These are phyloP conservation scores for Yamadazyma olivae DNA, from an alignment of 805 yeast species.

Conservation along the genomic window DNA sequence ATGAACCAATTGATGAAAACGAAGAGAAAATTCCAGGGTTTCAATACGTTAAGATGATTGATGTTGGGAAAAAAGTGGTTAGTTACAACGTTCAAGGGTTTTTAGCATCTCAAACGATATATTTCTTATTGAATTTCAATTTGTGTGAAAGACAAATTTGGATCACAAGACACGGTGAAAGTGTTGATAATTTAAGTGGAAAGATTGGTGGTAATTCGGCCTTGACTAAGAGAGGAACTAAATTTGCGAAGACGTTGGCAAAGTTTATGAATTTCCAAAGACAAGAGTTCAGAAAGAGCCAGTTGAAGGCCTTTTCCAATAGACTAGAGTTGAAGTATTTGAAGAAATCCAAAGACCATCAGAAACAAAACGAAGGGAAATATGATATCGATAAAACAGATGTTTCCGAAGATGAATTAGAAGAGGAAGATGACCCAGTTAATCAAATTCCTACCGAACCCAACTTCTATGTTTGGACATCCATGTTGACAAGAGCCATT, in stretches of 20 bases:
- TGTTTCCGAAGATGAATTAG: slow-evolving; percentile 10
- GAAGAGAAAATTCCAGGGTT: slow-evolving; percentile 66
- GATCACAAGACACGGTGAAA: slow-evolving; percentile 95
- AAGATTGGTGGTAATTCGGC: slow-evolving; percentile 89
- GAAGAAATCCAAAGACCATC: slow-evolving; percentile 23
- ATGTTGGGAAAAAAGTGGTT: slow-evolving; percentile 91
- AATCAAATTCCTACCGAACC: slow-evolving; percentile 51
- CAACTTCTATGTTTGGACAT: slow-evolving; percentile 87
- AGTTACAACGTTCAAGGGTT: slow-evolving; percentile 86
- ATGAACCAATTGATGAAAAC: slow-evolving; percentile 82
- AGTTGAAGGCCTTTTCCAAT: slow-evolving; percentile 51
- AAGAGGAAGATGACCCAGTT: slow-evolving; percentile 17
- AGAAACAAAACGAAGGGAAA: no score
- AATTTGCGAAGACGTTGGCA: slow-evolving; percentile 69
- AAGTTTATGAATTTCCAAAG: slow-evolving; percentile 72
- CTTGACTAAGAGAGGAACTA: slow-evolving; percentile 74
- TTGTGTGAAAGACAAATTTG: slow-evolving; percentile 87
- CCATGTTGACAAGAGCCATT: slow-evolving; percentile 75
- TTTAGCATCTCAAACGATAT: slow-evolving; percentile 88
- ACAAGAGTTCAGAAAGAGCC: slow-evolving; percentile 60
- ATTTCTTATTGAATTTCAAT: slow-evolving; percentile 85
- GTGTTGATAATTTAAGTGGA: slow-evolving; percentile 80
- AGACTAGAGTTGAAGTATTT: slow-evolving; percentile 43
- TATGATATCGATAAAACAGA: no score
- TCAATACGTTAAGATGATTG: slow-evolving; percentile 92